Evolutionary conservation across 2,329 filamentous ascomycete genomes (phyloP).

Genomic region (Pyricularia sp.): DNA sequence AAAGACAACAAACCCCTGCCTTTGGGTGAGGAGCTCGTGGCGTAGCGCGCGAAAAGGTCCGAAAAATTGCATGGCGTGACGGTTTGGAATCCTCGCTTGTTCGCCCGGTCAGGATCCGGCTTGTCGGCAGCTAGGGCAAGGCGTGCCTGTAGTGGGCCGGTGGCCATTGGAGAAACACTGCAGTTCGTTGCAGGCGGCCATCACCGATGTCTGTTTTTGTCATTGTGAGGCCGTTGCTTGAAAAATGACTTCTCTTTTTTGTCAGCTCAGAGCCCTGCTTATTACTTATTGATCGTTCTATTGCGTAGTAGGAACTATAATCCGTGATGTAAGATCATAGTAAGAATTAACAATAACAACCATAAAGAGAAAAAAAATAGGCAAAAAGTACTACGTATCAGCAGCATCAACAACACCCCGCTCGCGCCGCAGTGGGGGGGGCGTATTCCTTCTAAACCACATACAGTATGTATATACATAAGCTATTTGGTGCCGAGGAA

Average conservation of each 20-base stretch:
- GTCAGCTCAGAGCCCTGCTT: neutral
- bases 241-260: neutral
- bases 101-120: neutral
- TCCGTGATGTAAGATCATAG: neutral
- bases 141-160: neutral
- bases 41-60: neutral
- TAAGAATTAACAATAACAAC: neutral
- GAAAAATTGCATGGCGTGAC: neutral
- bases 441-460: neutral
- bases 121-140: neutral
- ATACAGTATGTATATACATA: neutral
- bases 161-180: no score
- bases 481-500: neutral
- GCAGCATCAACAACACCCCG: neutral
- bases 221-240: neutral
- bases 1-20: neutral
- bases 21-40: neutral
- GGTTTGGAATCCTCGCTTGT: neutral
- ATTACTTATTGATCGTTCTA: neutral
- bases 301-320: neutral
- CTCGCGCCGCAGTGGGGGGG: neutral
- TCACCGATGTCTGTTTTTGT: neutral
- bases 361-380: no score
- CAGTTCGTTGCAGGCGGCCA: no score
- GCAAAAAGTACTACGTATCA: neutral